Evolutionary conservation across 768 basidiomycete genomes (phyloP).

Genomic region (Podaxis sp.): DNA sequence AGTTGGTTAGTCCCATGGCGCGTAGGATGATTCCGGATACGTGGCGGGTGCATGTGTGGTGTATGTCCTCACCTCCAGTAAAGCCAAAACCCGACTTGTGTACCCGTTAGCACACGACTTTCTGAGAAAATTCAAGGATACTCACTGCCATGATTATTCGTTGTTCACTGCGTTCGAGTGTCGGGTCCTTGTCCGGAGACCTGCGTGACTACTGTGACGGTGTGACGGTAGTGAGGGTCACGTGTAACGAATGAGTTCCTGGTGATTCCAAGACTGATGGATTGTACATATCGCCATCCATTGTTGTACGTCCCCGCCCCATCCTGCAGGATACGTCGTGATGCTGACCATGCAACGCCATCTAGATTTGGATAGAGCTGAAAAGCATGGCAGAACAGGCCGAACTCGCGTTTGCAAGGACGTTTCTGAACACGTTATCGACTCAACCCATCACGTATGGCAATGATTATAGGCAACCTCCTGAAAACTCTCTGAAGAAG

Average conservation of each 20-base stretch:
- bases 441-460: slow-evolving; percentile 66
- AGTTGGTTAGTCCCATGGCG: slow-evolving; percentile 4
- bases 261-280: neutral
- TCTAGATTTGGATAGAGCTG: neutral
- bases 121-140: neutral
- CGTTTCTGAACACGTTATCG: slow-evolving; percentile 62
- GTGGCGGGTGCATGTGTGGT: neutral
- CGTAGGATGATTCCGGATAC: slow-evolving; percentile 9
- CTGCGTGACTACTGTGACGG: neutral
- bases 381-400: slow-evolving; percentile 46
- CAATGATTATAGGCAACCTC: slow-evolving; percentile 78
- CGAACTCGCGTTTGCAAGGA: slow-evolving; percentile 68
- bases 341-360: neutral
- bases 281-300: neutral
- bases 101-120: neutral
- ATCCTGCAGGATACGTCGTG: neutral
- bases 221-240: neutral
- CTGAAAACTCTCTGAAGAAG: slow-evolving; percentile 61
- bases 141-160: slow-evolving; percentile 23
- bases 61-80: slow-evolving; percentile 36
- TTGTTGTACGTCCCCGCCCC: neutral
- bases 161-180: slow-evolving; percentile 15
- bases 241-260: neutral
- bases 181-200: slow-evolving; percentile 8
- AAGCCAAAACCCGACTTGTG: slow-evolving; percentile 47